Evolutionary conservation across 2,329 filamentous ascomycete genomes (phyloP).

Genomic region (Thelonectria blattea): DNA sequence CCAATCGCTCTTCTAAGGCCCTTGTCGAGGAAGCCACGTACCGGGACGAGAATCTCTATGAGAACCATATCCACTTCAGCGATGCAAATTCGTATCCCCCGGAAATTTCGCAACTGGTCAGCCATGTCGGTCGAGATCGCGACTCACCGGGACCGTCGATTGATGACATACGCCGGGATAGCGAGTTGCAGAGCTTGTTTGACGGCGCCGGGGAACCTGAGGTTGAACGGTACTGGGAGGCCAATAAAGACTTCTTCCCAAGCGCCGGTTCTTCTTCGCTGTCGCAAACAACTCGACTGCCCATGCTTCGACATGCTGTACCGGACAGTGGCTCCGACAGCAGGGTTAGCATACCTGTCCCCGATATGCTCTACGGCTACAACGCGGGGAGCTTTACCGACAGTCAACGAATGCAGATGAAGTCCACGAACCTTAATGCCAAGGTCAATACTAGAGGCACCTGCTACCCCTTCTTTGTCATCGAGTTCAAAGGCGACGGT

Average conservation of each 20-base stretch:
- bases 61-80: slow-evolving; percentile 8
- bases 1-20: background rate
- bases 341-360: slow-evolving; percentile 21
- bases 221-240: slow-evolving; percentile 2
- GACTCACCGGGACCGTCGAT: slow-evolving; percentile 8
- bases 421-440: background rate
- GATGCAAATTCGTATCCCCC: background rate
- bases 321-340: slow-evolving; percentile 2
- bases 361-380: slow-evolving; percentile 23
- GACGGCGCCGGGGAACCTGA: background rate
- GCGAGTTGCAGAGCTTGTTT: background rate
- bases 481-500: slow-evolving; percentile 37
- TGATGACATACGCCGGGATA: slow-evolving; percentile 5
- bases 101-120: background rate
- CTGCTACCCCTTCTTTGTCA: slow-evolving; percentile 22
- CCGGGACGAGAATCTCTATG: background rate
- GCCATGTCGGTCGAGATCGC: background rate
- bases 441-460: background rate
- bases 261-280: no score
- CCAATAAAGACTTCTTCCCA: background rate
- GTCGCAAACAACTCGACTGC: background rate
- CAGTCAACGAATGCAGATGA: slow-evolving; percentile 7
- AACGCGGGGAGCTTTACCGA: background rate
- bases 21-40: background rate
- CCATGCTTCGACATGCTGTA: slow-evolving; percentile 9